Conservation (phyloP, 371 early-diverging fungal species). For the Mucor mucedo region DNA sequence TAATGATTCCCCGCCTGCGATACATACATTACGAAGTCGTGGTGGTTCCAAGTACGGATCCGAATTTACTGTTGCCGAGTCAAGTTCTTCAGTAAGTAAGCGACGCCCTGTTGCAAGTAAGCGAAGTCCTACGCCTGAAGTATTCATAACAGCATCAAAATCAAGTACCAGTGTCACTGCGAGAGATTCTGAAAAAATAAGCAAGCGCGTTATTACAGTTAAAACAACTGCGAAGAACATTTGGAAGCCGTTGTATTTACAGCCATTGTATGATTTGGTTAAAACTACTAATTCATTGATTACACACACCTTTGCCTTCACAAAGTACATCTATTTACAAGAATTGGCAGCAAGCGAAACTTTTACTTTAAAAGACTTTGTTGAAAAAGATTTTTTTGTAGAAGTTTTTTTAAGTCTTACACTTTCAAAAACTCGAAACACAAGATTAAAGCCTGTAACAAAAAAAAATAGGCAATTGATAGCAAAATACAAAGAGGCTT, state of each 20-base stretch:
- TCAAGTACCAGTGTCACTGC: no score
- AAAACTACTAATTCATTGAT: background rate
- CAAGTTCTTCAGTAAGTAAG: no score
- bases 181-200: no score
- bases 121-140: no score
- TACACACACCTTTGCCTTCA: no score
- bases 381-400: conserved; percentile 2
- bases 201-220: background rate
- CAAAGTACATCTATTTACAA: background rate
- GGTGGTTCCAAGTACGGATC: no score
- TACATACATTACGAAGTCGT: no score
- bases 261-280: background rate
- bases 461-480: background rate
- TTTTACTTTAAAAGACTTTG: background rate
- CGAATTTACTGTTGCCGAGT: no score
- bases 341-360: background rate
- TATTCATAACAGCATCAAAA: no score
- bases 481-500: background rate
- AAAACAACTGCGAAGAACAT: background rate
- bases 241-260: background rate
- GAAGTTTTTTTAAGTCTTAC: conserved; percentile 2
- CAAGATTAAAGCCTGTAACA: background rate
- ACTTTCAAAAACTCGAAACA: background rate
- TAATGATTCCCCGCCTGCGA: no score
- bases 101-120: no score